A percentile compares a stretch with the other conserved stretches of the same genome.
These are phyloP conservation scores for Zasmidium citrigriseum DNA, from an alignment of 2,329 filamentous ascomycete species.

Conservation along the genomic window DNA sequence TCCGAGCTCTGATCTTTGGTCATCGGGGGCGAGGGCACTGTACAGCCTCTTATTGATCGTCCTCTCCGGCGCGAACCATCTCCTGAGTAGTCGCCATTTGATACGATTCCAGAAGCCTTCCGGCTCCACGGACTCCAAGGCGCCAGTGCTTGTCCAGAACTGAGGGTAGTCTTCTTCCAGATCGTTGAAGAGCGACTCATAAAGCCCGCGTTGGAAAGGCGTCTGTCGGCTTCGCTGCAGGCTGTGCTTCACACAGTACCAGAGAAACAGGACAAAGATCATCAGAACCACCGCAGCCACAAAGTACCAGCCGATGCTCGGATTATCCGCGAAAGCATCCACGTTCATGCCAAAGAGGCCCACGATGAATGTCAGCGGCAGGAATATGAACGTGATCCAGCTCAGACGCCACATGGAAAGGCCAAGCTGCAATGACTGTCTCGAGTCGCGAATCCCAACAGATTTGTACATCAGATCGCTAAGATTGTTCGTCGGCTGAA, in stretches of 20 bases:
- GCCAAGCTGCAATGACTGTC: slow-evolving; percentile 51
- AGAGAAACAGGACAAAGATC: slow-evolving; percentile 46
- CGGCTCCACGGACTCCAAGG: slow-evolving; percentile 44
- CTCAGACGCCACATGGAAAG: slow-evolving; percentile 58
- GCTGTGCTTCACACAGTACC: slow-evolving; percentile 51
- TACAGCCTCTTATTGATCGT: slow-evolving; percentile 37
- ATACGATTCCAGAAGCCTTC: slow-evolving; percentile 39
- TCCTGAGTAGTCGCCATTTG: slow-evolving; percentile 51
- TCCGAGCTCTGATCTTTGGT: slow-evolving; percentile 42
- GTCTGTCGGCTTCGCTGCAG: slow-evolving; percentile 45
- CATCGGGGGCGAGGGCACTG: slow-evolving; percentile 30
- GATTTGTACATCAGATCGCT: slow-evolving; percentile 56
- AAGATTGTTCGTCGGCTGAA: slow-evolving; percentile 52
- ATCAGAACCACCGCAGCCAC: slow-evolving; percentile 49
- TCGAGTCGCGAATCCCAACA: slow-evolving; percentile 54
- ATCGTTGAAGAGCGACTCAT: slow-evolving; percentile 53
- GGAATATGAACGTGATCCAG: slow-evolving; percentile 74
- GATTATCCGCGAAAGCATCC: slow-evolving; percentile 44
- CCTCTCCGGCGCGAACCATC: slow-evolving; percentile 48
- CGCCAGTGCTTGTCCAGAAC: slow-evolving; percentile 52
- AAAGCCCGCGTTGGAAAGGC: slow-evolving; percentile 51
- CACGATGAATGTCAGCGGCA: slow-evolving; percentile 56
- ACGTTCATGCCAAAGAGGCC: slow-evolving; percentile 58
- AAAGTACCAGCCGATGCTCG: slow-evolving; percentile 54
- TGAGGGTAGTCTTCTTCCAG: slow-evolving; percentile 47